These are phyloP conservation scores for Phyllosticta capitalensis DNA, from an alignment of 2,329 filamentous ascomycete genomes.

Conservation along the genomic window DNA sequence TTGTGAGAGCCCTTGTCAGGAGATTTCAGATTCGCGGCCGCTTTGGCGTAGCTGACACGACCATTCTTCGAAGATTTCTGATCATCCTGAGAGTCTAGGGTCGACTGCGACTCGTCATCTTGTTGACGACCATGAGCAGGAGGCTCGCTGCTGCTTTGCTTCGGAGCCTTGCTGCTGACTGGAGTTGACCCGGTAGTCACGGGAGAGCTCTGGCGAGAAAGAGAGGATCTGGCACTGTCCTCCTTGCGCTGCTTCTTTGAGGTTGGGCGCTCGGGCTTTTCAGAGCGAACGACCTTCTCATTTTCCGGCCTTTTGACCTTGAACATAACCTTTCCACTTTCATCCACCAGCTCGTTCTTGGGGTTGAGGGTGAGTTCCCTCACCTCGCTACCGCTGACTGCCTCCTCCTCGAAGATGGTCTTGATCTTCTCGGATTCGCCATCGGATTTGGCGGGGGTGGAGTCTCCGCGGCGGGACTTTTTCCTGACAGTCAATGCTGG, in stretches of 20 bases:
- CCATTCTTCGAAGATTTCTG: neutral
- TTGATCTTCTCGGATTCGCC: neutral
- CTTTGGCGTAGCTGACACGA: conserved; percentile 5
- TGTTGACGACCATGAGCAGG: neutral
- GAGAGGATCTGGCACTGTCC: neutral
- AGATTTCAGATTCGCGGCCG: neutral
- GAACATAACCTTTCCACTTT: neutral
- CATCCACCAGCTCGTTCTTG: neutral
- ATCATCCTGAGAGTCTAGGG: neutral
- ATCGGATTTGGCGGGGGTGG: neutral
- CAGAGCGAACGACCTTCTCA: neutral
- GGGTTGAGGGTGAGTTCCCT: neutral
- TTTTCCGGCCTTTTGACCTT: neutral
- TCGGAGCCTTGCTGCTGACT: neutral
- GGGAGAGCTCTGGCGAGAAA: neutral
- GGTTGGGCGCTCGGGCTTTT: neutral
- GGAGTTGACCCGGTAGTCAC: neutral
- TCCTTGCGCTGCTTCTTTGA: neutral
- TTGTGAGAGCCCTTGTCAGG: neutral
- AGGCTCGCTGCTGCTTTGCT: neutral
- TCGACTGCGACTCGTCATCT: neutral
- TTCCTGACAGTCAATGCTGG: neutral
- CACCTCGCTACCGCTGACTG: neutral
- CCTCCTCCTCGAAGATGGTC: neutral
- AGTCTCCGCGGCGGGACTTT: neutral